Percentiles rank a stretch among this genome's conserved stretches.
These are phyloP conservation scores for Fonsecaea monophora DNA, from an alignment of 2,329 filamentous ascomycete genomes.

Conservation along the genomic window DNA sequence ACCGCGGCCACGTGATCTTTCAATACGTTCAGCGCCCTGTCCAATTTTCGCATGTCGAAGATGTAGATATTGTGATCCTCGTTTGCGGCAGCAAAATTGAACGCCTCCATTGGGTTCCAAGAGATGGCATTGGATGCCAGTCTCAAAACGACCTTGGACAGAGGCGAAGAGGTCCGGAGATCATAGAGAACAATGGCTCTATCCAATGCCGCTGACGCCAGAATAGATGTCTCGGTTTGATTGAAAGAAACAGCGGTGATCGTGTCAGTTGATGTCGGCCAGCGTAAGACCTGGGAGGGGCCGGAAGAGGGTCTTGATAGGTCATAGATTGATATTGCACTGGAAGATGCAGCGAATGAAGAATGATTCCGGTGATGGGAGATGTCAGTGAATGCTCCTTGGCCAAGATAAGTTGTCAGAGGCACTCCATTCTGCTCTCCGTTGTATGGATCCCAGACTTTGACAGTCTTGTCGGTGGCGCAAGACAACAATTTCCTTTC, in stretches of 20 bases:
- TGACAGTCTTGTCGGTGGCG: constrained; percentile 83
- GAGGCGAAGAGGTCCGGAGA: constrained; percentile 80
- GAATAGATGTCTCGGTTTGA: constrained; percentile 87
- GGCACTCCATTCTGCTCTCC: constrained; percentile 72
- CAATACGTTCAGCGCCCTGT: constrained; percentile 84
- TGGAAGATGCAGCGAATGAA: constrained; percentile 78
- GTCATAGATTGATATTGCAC: constrained; percentile 86
- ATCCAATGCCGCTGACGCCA: constrained; percentile 85
- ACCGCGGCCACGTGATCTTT: constrained; percentile 91
- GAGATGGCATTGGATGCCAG: constrained; percentile 83
- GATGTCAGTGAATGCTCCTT: constrained; percentile 80
- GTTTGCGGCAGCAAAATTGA: constrained; percentile 90
- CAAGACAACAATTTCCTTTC: constrained; percentile 87
- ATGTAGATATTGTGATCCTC: constrained; percentile 94
- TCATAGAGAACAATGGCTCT: constrained; percentile 90
- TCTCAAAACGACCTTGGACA: constrained; percentile 79
- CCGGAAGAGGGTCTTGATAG: constrained; percentile 77
- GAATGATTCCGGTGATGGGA: constrained; percentile 81
- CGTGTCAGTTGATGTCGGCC: constrained; percentile 89
- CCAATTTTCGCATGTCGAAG: constrained; percentile 93
- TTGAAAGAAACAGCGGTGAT: constrained; percentile 91
- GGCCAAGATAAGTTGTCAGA: constrained; percentile 81
- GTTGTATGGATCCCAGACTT: constrained; percentile 89
- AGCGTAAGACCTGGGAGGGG: constrained; percentile 80
- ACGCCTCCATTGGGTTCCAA: constrained; percentile 97